Conservation (phyloP, 1,139 yeast genomes). For the Protomyces macrosporus region DNA sequence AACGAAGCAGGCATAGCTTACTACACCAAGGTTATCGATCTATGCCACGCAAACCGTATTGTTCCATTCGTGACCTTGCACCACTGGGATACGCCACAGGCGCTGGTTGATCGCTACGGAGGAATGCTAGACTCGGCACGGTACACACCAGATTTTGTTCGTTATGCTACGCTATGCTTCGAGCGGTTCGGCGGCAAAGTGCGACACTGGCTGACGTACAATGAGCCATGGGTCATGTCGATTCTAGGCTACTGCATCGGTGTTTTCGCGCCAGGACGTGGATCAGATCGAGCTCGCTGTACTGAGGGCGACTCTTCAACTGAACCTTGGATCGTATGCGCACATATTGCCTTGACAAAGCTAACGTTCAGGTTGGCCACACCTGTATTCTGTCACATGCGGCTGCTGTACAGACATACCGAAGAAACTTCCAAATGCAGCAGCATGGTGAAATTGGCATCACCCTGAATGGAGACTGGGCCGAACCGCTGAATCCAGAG, state of each 20-base stretch:
- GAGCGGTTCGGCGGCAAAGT: constrained; percentile 41
- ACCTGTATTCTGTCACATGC: constrained; percentile 40
- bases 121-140: constrained; percentile 37
- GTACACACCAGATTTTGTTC: constrained; percentile 40
- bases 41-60: constrained; percentile 38
- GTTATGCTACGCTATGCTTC: constrained; percentile 40
- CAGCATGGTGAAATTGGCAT: constrained; percentile 34
- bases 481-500: constrained; percentile 11
- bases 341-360: neutral
- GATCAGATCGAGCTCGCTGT: constrained; percentile 1
- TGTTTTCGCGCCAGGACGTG: constrained; percentile 15
- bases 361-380: constrained; percentile 33
- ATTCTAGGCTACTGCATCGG: constrained; percentile 16
- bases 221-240: constrained; percentile 39
- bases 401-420: constrained; percentile 37
- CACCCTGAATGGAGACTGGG: constrained; percentile 21
- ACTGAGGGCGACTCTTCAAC: constrained; percentile 16
- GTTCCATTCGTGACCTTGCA: constrained; percentile 41
- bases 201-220: constrained; percentile 40
- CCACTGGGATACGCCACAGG: constrained; percentile 42
- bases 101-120: constrained; percentile 35
- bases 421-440: constrained; percentile 38
- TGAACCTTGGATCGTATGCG: constrained; percentile 7
- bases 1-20: constrained; percentile 41
- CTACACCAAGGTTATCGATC: constrained; percentile 41